Conservation (phyloP, 768 basidiomycete genomes). For the Harrya chromipes region DNA sequence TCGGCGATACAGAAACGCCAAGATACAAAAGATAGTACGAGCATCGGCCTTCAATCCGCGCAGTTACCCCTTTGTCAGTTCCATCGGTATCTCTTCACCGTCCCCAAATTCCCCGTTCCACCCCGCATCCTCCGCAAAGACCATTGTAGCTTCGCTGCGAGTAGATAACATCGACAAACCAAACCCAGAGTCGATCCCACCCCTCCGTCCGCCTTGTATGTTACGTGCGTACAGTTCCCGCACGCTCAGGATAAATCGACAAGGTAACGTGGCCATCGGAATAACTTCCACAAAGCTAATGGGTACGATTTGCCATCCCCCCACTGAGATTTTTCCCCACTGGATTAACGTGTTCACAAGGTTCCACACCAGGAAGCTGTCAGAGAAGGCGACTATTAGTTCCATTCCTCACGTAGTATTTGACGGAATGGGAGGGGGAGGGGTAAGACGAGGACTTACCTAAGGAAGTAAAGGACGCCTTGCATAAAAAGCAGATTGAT, state of each 20-base stretch:
- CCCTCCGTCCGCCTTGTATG: no score
- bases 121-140: background rate
- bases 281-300: background rate
- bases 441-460: background rate
- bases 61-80: background rate
- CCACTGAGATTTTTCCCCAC: background rate
- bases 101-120: background rate
- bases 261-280: background rate
- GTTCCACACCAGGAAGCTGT: background rate
- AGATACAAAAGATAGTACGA: no score
- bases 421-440: background rate
- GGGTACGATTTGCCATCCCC: background rate
- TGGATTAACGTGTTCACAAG: background rate
- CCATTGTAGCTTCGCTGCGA: background rate
- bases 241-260: background rate
- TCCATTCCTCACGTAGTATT: no score
- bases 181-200: no score
- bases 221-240: no score
- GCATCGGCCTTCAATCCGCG: no score
- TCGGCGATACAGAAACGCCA: no score
- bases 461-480: slow-evolving; percentile 4
- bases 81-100: background rate
- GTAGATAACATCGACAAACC: no score
- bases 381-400: background rate
- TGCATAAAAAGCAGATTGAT: slow-evolving; percentile 1